Evolutionary conservation across 1,284 basidiomycete species (phyloP).

Genomic region (Melanopsichium pennsylvanicum): DNA sequence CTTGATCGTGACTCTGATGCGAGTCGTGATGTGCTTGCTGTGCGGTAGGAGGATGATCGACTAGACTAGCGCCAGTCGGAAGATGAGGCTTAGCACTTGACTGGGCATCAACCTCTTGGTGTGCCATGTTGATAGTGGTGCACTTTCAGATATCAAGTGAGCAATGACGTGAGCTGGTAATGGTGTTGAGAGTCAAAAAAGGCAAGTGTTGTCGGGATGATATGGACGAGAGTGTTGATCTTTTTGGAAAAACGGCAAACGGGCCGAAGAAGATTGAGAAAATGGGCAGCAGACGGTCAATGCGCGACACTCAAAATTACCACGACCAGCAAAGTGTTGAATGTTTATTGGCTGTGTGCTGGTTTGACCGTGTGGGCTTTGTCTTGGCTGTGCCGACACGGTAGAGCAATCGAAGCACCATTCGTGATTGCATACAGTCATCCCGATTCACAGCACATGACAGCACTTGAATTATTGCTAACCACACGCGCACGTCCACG

Average conservation of each 20-base stretch:
- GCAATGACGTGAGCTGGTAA: slow-evolving; percentile 70
- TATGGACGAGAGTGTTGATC: neutral
- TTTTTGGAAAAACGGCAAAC: no score
- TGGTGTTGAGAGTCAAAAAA: neutral
- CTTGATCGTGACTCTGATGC: neutral
- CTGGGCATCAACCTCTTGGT: slow-evolving; percentile 20
- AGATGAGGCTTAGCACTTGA: slow-evolving; percentile 33
- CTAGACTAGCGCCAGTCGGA: slow-evolving; percentile 34
- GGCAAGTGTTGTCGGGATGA: no score
- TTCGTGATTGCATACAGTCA: no score
- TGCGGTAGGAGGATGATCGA: slow-evolving; percentile 11
- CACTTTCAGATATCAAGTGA: no score
- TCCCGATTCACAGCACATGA: no score
- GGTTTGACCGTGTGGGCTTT: no score
- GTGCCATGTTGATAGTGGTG: slow-evolving; percentile 25
- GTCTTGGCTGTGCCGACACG: no score
- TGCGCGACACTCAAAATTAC: no score
- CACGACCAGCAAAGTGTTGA: neutral
- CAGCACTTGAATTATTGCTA: no score
- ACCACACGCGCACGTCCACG: slow-evolving; percentile 9
- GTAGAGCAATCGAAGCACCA: no score
- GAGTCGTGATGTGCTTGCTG: neutral
- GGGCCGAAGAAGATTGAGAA: slow-evolving; percentile 8
- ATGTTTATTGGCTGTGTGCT: no score
- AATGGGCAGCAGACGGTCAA: no score